These are phyloP conservation scores for Rhododendron ovatum DNA, from an alignment of 148 eudicot genomes.

Conservation along the genomic window DNA sequence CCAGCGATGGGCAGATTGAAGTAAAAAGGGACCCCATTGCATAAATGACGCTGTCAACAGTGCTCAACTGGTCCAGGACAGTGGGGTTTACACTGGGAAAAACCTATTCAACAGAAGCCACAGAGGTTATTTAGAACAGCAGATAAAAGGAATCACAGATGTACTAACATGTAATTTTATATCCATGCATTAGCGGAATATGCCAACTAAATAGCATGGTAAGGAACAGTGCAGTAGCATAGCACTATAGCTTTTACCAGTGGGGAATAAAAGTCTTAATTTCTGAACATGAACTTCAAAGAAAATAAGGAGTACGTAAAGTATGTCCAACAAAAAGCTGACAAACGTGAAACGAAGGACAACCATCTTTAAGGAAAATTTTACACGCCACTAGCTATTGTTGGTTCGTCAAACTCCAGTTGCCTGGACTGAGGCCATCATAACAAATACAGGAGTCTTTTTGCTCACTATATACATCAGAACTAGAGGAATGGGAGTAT, in stretches of 20 bases:
- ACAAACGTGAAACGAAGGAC: background rate
- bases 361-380: background rate
- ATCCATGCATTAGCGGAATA: background rate
- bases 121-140: background rate
- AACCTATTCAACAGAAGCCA: conserved; percentile 48
- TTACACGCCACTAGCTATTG: background rate
- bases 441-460: background rate
- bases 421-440: background rate
- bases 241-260: background rate
- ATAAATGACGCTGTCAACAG: conserved; percentile 77
- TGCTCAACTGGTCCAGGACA: conserved; percentile 70
- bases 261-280: background rate
- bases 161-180: background rate
- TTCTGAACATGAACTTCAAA: background rate
- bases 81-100: conserved; percentile 72
- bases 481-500: conserved; percentile 1
- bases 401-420: background rate
- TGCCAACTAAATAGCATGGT: background rate
- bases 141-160: background rate
- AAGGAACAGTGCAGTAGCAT: background rate
- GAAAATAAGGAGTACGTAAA: background rate
- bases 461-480: background rate
- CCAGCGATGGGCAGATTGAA: conserved; percentile 95
- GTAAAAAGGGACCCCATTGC: conserved; percentile 99
- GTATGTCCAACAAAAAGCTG: background rate